Base-by-base conservation (phyloP, 1,139 yeast species). In the Lodderomyces pseudojiufengensis region DNA sequence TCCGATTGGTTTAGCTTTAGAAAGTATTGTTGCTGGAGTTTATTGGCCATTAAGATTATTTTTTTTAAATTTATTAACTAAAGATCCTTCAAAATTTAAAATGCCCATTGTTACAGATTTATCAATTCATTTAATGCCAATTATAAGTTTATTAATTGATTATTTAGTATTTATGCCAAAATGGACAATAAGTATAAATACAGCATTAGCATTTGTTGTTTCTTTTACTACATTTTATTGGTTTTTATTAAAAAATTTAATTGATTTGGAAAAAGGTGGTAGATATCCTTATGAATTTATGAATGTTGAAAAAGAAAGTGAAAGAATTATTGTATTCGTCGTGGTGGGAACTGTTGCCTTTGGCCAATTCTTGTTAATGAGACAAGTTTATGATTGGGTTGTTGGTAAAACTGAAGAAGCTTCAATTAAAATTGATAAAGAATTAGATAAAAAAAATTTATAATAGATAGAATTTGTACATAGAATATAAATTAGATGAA, bases 211-310 rank as follows among this genome's bases (percentile, higher is more conserved):
- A 0, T 47, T 70, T 9, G 61, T 75, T 24, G 45, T 61, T 1
- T 31, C 48, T 0, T 51, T 79, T 25, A 66, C 83, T 1, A 42
- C 58, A 0, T 59, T 62, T 3, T 83, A 82, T 53, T 81, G 84
- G 75, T 50, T 59, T 31, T 67, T 70, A 55, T 61, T 82, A 37
- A 67, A 73, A 39, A 36, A 49, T 15, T 55, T 80, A 42, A 63
- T 82, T 23, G 74, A 72, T 39, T 57, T 70, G 24, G 62, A 58
- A 16, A 54, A 47, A 28, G 71, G 70, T 2, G 83, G 75, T 8
- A 63, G 61, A 2, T 81, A 76, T 48, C 92, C 92, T 0, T 82
- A 82, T 50, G 82, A 80, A 9, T 82, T 82, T 49, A 59, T 82
- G 52, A 73, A 79, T 48, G 81, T 73, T 9, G 69, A 63, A 5